Base-by-base conservation (phyloP, 2,329 filamentous ascomycete genomes). In the Paraconiothyrium brasiliense region DNA sequence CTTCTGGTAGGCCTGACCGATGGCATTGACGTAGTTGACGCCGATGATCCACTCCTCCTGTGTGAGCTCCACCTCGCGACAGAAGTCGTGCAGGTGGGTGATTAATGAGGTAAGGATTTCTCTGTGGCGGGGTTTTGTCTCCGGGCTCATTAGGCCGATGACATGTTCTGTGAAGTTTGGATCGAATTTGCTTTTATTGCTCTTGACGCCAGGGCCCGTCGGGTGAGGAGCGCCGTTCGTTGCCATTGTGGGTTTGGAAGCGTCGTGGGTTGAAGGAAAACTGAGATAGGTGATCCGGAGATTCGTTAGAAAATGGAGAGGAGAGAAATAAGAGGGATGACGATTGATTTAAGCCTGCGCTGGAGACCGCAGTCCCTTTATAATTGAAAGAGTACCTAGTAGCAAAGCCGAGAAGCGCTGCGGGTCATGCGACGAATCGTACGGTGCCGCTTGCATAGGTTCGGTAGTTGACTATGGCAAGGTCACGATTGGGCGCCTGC, bases 21-120 rank as follows among this genome's bases (percentile, higher is more conserved):
- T 86, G 49, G 87, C 85, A 82, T 93, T 93, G 80, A 93, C 81
- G 76, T 90, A 93, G 71, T 90, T 84, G 58, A 93, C 90, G 57
- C 90, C 91, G 8, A 87, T 79, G 79, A 92, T 86, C 91, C 91
- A 93, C 80, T 94, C 91, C 58, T 92, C 90, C 35, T 87, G 84
- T 20, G 88, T 92, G 55, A 94, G 86, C 80, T 93, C 90, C 66
- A 92, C 87, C 74, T 94, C 91, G 60, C 91, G 88, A 59, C 88
- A 86, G 77, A 93, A 93, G 80, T 93, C 90, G 82, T 94, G 91
- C 61, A 94, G 83, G 81, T 93, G 90, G 52, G 81, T 83, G 78
- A 93, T 89, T 69, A 93, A 79, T 32, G 86, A 83, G 63, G 83
- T 78, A 71, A 93, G 81, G 70, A 93, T 83, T 66, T 87, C 82